Conservation (phyloP, 805 yeast species). For the Myxozyma geophila region DNA sequence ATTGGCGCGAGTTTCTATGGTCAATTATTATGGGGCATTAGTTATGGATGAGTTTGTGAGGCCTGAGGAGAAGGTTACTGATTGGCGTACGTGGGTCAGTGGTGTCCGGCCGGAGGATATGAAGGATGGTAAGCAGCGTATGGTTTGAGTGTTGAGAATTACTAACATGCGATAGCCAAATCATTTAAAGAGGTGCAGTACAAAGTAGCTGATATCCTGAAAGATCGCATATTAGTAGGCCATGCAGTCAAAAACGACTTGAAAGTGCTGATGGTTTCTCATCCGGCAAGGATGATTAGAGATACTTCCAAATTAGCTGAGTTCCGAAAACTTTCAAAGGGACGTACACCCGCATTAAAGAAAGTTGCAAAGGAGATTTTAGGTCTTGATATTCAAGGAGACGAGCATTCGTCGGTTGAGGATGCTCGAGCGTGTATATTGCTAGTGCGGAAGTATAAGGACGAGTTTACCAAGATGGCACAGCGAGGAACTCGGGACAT, state of each 20-base stretch:
- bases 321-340: constrained; percentile 54
- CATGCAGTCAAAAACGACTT: constrained; percentile 85
- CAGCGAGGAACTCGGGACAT: constrained; percentile 3
- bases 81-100: constrained; percentile 92
- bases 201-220: constrained; percentile 56
- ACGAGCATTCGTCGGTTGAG: constrained; percentile 84
- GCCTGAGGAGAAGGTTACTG: constrained; percentile 77
- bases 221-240: constrained; percentile 70
- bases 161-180: constrained; percentile 53
- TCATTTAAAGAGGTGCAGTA: constrained; percentile 69
- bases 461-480: constrained; percentile 57
- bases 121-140: constrained; percentile 45
- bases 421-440: constrained; percentile 90
- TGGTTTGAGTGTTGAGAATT: not conserved
- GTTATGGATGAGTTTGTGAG: constrained; percentile 74
- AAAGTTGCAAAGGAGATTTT: constrained; percentile 63
- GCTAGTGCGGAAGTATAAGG: constrained; percentile 65
- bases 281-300: constrained; percentile 65
- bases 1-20: constrained; percentile 84
- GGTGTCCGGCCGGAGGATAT: constrained; percentile 77
- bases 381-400: constrained; percentile 66
- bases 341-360: constrained; percentile 75
- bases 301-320: constrained; percentile 66
- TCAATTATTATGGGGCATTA: constrained; percentile 76
- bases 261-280: constrained; percentile 66